Evolutionary conservation across 2,329 filamentous ascomycete genomes (phyloP).

Genomic region (Colletotrichum sidae): DNA sequence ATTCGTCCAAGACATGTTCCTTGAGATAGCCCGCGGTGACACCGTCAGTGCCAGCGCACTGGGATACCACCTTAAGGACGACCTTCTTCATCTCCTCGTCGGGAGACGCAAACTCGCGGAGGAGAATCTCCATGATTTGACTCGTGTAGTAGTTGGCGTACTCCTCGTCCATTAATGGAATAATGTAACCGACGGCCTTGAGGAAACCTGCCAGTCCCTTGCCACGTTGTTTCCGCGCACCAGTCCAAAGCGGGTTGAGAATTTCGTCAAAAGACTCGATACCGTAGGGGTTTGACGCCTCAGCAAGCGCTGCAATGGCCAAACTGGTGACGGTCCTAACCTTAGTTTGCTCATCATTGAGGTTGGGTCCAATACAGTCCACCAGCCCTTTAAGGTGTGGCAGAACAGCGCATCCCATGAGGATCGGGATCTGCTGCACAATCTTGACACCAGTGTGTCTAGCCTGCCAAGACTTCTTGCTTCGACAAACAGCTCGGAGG

Average conservation of each 20-base stretch:
- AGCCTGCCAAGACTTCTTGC: slow-evolving; percentile 99
- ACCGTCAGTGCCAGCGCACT: slow-evolving; percentile 93
- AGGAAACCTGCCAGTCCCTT: slow-evolving; percentile 96
- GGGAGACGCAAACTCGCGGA: slow-evolving; percentile 94
- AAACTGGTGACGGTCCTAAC: slow-evolving; percentile 96
- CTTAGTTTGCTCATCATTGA: slow-evolving; percentile 98
- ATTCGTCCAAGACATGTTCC: slow-evolving; percentile 93
- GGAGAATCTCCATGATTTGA: slow-evolving; percentile 98
- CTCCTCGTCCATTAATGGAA: slow-evolving; percentile 99
- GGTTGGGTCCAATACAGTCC: slow-evolving; percentile 93
- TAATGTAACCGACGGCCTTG: slow-evolving; percentile 98
- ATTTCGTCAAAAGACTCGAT: slow-evolving; percentile 99
- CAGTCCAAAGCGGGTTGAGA: slow-evolving; percentile 96
- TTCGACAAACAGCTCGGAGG: slow-evolving; percentile 92
- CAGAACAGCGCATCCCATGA: slow-evolving; percentile 97
- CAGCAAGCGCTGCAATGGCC: slow-evolving; percentile 92
- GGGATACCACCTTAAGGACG: slow-evolving; percentile 95
- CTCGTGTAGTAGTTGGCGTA: slow-evolving; percentile 99
- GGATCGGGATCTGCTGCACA: slow-evolving; percentile 96
- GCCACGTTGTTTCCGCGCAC: slow-evolving; percentile 93
- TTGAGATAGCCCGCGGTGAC: slow-evolving; percentile 96
- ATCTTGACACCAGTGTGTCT: slow-evolving; percentile 99
- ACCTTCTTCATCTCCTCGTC: slow-evolving; percentile 99
- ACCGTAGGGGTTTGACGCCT: slow-evolving; percentile 97
- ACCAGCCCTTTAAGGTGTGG: slow-evolving; percentile 96